A percentile compares a stretch with the other conserved stretches of the same genome.
Conservation (phyloP, 1,284 basidiomycete species). For the Puccinia polysora region DNA sequence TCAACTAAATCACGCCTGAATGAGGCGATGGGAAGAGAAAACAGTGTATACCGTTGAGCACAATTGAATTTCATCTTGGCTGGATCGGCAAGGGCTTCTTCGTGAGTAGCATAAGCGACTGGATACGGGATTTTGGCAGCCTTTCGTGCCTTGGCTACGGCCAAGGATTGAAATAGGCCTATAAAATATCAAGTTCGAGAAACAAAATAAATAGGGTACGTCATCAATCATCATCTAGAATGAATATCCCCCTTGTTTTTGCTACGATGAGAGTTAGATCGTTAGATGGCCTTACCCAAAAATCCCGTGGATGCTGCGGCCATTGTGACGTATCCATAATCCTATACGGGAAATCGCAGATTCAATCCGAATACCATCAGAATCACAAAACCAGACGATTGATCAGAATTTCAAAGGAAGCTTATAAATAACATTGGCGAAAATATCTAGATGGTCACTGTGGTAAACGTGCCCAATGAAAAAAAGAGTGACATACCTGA, state of each 20-base stretch:
- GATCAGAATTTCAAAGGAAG: background rate
- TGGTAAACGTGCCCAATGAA: too few relatives aligned
- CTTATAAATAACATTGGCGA: background rate
- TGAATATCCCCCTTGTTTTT: background rate
- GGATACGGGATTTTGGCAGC: slow-evolving; percentile 37
- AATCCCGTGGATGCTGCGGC: slow-evolving; percentile 33
- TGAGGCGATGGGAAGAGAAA: background rate
- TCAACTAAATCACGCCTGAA: too few relatives aligned
- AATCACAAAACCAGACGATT: background rate
- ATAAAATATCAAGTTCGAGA: background rate
- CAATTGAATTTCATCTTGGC: slow-evolving; percentile 35
- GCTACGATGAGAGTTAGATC: background rate
- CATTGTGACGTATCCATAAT: slow-evolving; percentile 32
- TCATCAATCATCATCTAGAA: background rate
- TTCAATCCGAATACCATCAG: too few relatives aligned
- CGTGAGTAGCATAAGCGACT: slow-evolving; percentile 6
- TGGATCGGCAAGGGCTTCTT: slow-evolving; percentile 31
- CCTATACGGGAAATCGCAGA: background rate
- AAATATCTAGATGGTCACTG: too few relatives aligned
- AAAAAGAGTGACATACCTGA: too few relatives aligned
- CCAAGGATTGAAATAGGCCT: slow-evolving; percentile 36
- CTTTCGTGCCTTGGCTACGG: slow-evolving; percentile 25
- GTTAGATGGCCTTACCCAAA: slow-evolving; percentile 29
- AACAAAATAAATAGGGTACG: background rate
- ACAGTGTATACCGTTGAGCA: slow-evolving; percentile 27